Base-by-base conservation (phyloP, 2,329 filamentous ascomycete species). In the Nemania sp. region DNA sequence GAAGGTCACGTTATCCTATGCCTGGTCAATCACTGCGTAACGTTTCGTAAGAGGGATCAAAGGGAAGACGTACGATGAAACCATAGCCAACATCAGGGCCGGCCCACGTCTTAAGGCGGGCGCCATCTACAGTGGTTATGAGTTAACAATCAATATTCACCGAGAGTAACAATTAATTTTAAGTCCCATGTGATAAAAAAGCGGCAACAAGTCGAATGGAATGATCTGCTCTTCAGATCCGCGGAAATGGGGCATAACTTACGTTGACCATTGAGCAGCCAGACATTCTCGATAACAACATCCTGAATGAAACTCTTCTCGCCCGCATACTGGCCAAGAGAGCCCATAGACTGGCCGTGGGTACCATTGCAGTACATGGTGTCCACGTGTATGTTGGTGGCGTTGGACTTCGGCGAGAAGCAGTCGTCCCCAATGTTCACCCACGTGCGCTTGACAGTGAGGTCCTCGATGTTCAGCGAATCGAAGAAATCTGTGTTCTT, bases 401-500 rank as follows among this genome's bases (percentile, higher is more conserved):
- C 86, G 73, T 89, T 89, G 7, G 86, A 84, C 75, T 89, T 89
- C 6, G 87, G 85, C 1, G 85, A 87, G 78, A 89, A 88, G 75
- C 87, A 89, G 75, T 89, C 87, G 66, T 89, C 85, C n/a, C 85
- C 86, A 49, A 85, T 84, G 61, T 88, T 83, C 26, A 87, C 82
- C 75, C 82, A 84, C 1, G 82, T 79, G 27, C 85, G 82, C 64
- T 83, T 82, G 20, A 88, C 84, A 0, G 77, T 83, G 7, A 90
- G 76, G 0, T 83, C 83, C 59, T 88, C 83, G 35, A 88, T 83
- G 62, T 88, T 89, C 62, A 87, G 80, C 0, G 86, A 86, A 78
- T 90, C 88, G 76, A 89, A 89, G 49, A 88, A 88, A 69, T 90
- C 88, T 0, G 87, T 89, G 75, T 90, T 90, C 73, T 88, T 87